Percentiles rank a stretch among this genome's conserved stretches.
phyloP scores from a whole-genome alignment of 2,329 filamentous ascomycete genomes.

The Trichoderma koningiopsis region DNA sequence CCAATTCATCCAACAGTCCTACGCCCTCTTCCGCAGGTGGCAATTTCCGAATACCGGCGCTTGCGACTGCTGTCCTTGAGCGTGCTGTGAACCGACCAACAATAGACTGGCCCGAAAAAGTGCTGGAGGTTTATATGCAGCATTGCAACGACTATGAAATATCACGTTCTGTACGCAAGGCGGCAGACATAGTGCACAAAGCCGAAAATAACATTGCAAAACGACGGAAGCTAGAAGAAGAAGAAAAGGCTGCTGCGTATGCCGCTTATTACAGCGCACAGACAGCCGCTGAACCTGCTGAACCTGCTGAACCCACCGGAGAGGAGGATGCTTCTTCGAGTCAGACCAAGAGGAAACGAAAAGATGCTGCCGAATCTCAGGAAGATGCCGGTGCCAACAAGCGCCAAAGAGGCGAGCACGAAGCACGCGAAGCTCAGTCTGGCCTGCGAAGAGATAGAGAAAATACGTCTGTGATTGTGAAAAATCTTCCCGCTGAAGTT shows the following conservation, averaged over 20 bases:
- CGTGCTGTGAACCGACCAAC: conserved; percentile 65
- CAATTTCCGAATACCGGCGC: conserved; percentile 64
- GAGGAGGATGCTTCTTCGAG: conserved; percentile 42
- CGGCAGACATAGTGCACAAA: conserved; percentile 72
- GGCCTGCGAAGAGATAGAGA: conserved; percentile 79
- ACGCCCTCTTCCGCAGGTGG: conserved; percentile 50
- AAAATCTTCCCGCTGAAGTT: conserved; percentile 70
- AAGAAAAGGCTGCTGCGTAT: conserved; percentile 59
- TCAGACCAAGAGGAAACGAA: conserved; percentile 73
- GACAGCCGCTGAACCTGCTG: conserved; percentile 31
- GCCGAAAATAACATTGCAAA: conserved; percentile 63
- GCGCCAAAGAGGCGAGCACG: conserved; percentile 59
- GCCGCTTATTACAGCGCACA: conserved; percentile 42
- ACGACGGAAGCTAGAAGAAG: conserved; percentile 67
- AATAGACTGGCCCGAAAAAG: conserved; percentile 75
- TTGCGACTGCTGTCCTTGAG: conserved; percentile 75
- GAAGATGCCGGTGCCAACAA: conserved; percentile 59
- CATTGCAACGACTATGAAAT: conserved; percentile 92
- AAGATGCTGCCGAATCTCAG: conserved; percentile 52
- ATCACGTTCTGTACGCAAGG: conserved; percentile 71
- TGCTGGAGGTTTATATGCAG: conserved; percentile 72
- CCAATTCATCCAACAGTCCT: conserved; percentile 49
- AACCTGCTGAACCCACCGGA: conserved; percentile 24
- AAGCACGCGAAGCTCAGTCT: conserved; percentile 38
- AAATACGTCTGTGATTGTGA: conserved; percentile 81